Percentiles rank a stretch among this genome's conserved stretches.
Conservation (phyloP, 768 basidiomycete genomes). For the Collybiopsis confluens region DNA sequence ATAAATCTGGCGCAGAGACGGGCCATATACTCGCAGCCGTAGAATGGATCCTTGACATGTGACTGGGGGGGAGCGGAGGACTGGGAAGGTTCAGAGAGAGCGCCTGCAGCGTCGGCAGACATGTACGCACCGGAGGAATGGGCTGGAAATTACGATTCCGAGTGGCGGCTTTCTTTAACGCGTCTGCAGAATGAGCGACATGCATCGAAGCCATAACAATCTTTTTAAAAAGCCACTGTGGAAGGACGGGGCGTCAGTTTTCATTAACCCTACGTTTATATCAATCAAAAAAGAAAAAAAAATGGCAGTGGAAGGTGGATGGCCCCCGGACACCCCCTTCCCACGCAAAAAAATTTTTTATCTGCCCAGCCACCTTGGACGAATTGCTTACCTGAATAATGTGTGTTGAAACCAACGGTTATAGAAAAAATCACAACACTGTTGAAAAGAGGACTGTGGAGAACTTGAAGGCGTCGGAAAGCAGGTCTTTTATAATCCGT, state of each 20-base stretch:
- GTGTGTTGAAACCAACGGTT: too few relatives aligned
- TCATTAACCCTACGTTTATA: too few relatives aligned
- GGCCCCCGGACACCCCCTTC: too few relatives aligned
- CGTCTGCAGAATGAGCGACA: constrained; percentile 3
- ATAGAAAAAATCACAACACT: too few relatives aligned
- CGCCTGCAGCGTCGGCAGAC: too few relatives aligned
- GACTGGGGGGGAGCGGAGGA: constrained; percentile 21
- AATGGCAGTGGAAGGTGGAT: too few relatives aligned
- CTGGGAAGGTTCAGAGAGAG: constrained; percentile 12
- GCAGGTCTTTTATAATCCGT: too few relatives aligned
- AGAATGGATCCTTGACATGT: constrained; percentile 48
- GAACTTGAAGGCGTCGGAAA: too few relatives aligned
- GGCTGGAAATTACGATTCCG: constrained; percentile 9
- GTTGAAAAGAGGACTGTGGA: too few relatives aligned
- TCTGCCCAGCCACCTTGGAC: too few relatives aligned
- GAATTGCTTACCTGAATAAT: too few relatives aligned
- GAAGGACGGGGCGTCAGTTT: constrained; percentile 2
- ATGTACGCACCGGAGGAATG: constrained; percentile 16
- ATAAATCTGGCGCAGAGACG: constrained; percentile 76
- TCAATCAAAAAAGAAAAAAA: background rate
- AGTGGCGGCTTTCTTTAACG: constrained; percentile 10
- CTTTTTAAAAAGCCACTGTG: constrained; percentile 5
- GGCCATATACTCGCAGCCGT: constrained; percentile 74
- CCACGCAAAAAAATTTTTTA: constrained; percentile 5
- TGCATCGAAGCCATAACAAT: constrained; percentile 3